These are phyloP conservation scores for Fusarium odoratissimum DNA, from an alignment of 2,329 filamentous ascomycete species.

Conservation along the genomic window DNA sequence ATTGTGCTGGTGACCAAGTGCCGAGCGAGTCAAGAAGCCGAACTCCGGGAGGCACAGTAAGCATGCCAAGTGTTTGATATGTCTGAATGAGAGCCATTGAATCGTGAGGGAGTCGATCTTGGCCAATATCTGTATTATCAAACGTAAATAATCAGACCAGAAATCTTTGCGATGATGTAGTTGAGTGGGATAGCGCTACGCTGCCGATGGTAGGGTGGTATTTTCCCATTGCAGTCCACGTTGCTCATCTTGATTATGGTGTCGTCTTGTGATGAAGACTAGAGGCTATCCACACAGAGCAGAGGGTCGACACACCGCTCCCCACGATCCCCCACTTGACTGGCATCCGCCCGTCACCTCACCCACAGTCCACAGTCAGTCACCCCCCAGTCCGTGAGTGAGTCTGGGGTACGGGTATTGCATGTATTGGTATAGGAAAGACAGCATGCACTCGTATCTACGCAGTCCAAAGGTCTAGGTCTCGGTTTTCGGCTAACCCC, in stretches of 20 bases:
- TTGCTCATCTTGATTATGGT: slow-evolving; percentile 26
- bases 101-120: not conserved
- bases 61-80: not conserved
- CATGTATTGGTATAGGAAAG: not conserved
- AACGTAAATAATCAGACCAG: slow-evolving; percentile 21
- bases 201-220: slow-evolving; percentile 24
- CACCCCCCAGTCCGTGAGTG: slow-evolving; percentile 6
- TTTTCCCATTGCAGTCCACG: slow-evolving; percentile 26
- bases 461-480: not conserved
- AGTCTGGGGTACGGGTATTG: slow-evolving; percentile 36
- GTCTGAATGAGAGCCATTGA: slow-evolving; percentile 9
- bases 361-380: slow-evolving; percentile 20
- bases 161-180: slow-evolving; percentile 20
- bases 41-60: slow-evolving; percentile 18
- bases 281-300: slow-evolving; percentile 38
- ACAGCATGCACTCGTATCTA: not conserved
- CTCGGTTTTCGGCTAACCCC: slow-evolving; percentile 41
- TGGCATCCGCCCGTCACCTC: slow-evolving; percentile 5
- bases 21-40: slow-evolving; percentile 34
- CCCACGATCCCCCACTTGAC: slow-evolving; percentile 42
- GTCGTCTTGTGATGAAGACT: slow-evolving; percentile 29
- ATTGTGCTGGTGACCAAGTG: slow-evolving; percentile 27
- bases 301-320: slow-evolving; percentile 41
- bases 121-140: slow-evolving; percentile 11
- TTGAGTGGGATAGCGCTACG: slow-evolving; percentile 25